Evolutionary conservation across 768 basidiomycete species (phyloP).

Genomic region (Pisolithus tinctorius): DNA sequence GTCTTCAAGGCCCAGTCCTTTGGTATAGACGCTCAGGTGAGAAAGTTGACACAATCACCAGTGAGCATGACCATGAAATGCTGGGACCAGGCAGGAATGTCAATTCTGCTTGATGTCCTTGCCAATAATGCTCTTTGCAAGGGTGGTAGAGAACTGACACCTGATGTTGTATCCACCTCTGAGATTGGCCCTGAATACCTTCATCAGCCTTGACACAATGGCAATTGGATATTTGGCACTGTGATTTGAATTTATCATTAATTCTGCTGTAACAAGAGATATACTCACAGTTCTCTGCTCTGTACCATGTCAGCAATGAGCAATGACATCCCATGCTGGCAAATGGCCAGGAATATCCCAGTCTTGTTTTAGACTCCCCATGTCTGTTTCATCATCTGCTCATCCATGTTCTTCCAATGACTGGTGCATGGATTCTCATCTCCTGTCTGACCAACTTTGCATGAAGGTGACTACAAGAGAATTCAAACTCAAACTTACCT

Average conservation of each 20-base stretch:
- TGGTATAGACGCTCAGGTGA: conserved; percentile 9
- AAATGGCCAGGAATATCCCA: conserved; percentile 31
- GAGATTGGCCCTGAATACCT: conserved; percentile 1
- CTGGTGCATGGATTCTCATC: not conserved
- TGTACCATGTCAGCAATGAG: conserved; percentile 23
- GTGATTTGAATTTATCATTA: too few species aligned
- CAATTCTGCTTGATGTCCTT: not conserved
- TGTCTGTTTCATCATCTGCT: conserved; percentile 6
- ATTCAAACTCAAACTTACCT: too few species aligned
- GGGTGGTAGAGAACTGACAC: conserved; percentile 11
- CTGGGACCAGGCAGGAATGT: conserved; percentile 7
- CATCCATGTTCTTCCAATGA: not conserved
- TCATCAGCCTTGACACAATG: conserved; percentile 4
- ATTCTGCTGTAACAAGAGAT: not conserved
- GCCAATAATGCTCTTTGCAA: conserved; percentile 7
- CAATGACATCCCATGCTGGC: conserved; percentile 29
- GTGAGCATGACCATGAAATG: conserved; percentile 20
- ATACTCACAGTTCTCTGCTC: conserved; percentile 5
- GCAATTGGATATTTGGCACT: conserved; percentile 20
- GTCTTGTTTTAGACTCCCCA: conserved; percentile 32
- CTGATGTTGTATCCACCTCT: conserved; percentile 18
- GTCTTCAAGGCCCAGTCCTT: conserved; percentile 14
- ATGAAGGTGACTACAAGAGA: too few species aligned
- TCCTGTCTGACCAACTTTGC: too few species aligned
- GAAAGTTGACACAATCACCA: conserved; percentile 13